These are phyloP conservation scores for Rhizophagus sp. DNA, from an alignment of 192 early-diverging fungal species.

Conservation along the genomic window DNA sequence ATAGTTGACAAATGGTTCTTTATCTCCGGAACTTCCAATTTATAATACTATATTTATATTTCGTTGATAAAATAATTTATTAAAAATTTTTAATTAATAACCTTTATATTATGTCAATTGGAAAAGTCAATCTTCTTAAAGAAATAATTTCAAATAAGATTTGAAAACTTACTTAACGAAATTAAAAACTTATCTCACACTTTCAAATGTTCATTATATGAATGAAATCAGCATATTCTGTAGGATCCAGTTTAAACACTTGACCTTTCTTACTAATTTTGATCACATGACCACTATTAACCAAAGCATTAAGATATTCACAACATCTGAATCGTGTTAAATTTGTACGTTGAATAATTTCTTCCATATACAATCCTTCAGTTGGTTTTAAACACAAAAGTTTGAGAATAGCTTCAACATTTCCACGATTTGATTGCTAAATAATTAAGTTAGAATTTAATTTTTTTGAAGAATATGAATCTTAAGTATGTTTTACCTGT, in stretches of 20 bases:
- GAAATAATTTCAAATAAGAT: too few relatives aligned
- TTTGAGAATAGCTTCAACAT: constrained; percentile 10
- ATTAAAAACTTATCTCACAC: too few relatives aligned
- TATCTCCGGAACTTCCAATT: constrained; percentile 77
- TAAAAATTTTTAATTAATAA: background rate
- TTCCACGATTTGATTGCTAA: constrained; percentile 21
- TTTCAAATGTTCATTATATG: background rate
- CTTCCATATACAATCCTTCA: constrained; percentile 21
- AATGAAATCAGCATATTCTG: background rate
- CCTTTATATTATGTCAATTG: too few relatives aligned
- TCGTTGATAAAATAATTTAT: background rate
- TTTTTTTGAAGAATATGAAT: background rate
- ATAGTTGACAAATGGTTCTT: constrained; percentile 98
- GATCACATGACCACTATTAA: background rate
- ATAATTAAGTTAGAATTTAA: background rate
- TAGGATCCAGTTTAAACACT: background rate
- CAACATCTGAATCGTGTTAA: constrained; percentile 4
- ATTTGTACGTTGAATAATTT: constrained; percentile 5
- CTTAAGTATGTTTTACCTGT: constrained; percentile 7
- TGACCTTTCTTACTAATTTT: constrained; percentile 19
- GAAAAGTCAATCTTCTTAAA: too few relatives aligned
- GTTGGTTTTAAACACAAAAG: constrained; percentile 1
- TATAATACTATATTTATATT: constrained; percentile 31
- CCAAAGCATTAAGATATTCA: constrained; percentile 21
- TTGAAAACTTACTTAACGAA: too few relatives aligned